A percentile compares a stretch with the other conserved stretches of the same genome.
Conservation (phyloP, 75 land plant genomes). For the Picea glauca region DNA sequence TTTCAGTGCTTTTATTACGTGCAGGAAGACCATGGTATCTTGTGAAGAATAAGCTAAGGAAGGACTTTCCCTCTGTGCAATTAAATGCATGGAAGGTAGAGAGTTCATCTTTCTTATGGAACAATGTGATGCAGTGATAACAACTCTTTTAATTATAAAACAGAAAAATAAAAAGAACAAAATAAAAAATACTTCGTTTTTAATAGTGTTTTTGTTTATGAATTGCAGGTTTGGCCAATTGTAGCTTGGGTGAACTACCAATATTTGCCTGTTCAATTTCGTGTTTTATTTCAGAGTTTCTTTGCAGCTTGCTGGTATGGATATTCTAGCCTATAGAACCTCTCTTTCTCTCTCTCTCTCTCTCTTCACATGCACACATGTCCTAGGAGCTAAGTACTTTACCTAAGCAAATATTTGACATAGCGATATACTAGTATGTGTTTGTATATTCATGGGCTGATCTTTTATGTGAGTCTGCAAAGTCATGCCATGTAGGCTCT, state of each 20-base stretch:
- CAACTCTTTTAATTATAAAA: neutral
- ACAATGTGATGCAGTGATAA: neutral
- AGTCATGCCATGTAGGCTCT: neutral
- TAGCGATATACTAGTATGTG: neutral
- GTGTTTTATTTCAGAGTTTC: constrained; percentile 76
- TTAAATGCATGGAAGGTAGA: constrained; percentile 88
- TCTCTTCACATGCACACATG: neutral
- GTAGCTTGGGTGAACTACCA: constrained; percentile 77
- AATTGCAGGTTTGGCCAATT: constrained; percentile 78
- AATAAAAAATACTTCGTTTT: neutral
- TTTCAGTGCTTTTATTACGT: neutral
- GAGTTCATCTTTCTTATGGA: neutral
- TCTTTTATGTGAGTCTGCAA: neutral
- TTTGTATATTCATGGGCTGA: neutral
- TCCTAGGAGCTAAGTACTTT: neutral
- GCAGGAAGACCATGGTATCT: constrained; percentile 79
- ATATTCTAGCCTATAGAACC: neutral
- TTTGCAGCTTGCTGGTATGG: constrained; percentile 87
- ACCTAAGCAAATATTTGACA: neutral
- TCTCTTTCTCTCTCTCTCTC: no score
- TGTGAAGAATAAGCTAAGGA: constrained; percentile 67
- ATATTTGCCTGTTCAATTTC: constrained; percentile 86
- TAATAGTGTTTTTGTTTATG: neutral
- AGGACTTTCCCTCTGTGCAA: constrained; percentile 80
- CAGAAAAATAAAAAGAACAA: neutral